Base-by-base conservation (phyloP, 2,329 filamentous ascomycete species). In the Akanthomyces dipterigenus region DNA sequence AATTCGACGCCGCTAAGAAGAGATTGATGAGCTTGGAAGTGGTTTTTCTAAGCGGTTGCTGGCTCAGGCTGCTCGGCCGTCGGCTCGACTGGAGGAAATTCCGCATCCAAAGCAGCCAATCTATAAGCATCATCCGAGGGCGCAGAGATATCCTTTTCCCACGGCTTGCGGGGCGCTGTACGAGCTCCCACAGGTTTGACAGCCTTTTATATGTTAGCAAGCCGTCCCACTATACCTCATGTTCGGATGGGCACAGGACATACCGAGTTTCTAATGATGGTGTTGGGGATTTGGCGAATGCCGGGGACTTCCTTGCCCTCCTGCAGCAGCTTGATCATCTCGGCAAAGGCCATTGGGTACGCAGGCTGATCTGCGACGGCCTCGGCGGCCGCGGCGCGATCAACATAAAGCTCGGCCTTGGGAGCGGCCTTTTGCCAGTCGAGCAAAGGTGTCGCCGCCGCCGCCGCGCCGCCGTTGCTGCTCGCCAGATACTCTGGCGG, bases 251-350 rank as follows among this genome's bases (percentile, higher is more conserved):
- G 51, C 5, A 28, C 24, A 6, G 2, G 46, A 16, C 80, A 82
- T 63, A 89, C 88, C 63, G 90, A 83, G 5, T 88, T 88, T 59
- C 86, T 80, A 22, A 93, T 79, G 5, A 96, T 79, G 0, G 88
- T 95, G 66, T 91, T 84, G 5, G 93, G 91, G 58, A 97, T 93
- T 65, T 96, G 85, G 67, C 87, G 87, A 69, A 97, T 96, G 1
- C 93, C 93, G 1, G 92, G 91, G 48, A 97, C 88, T 0, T 90
- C 88, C 67, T 91, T 86, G 58, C 91, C 91, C 31, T 86, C 87
- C 26, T 90, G 90, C 59, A 97, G 90, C 60, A 96, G 83, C 68
- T 91, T 88, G 60, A 96, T 88, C 64, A 97, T 91, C 66, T 93
- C 87, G 8, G 90, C 88, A 73, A 97, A 96, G 1, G 86, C 88